phyloP scores from a whole-genome alignment of 257 asterid species.

The Parsonsia alboflavescens region DNA sequence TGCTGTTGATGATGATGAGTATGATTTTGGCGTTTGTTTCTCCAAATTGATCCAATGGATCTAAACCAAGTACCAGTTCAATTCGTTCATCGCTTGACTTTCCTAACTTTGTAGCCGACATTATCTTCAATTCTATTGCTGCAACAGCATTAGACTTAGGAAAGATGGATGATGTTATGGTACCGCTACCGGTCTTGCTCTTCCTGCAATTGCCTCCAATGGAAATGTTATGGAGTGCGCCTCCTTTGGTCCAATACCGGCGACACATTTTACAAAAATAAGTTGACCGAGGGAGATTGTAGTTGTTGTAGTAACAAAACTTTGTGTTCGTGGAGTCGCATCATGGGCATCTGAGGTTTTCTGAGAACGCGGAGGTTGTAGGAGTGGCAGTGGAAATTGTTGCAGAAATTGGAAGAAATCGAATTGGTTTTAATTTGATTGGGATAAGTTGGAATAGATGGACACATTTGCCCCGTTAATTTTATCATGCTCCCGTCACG shows the following conservation, averaged over 20 bases:
- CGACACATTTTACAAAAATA: conserved; percentile 92
- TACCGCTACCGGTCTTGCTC: conserved; percentile 36
- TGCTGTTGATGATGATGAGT: conserved; percentile 24
- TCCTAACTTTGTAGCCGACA: conserved; percentile 28
- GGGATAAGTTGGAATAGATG: too few species aligned
- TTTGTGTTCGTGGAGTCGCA: conserved; percentile 80
- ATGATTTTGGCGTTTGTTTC: conserved; percentile 22
- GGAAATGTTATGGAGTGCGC: conserved; percentile 78
- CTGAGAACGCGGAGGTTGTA: conserved; percentile 29
- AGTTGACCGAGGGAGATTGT: conserved; percentile 86
- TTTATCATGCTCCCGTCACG: too few species aligned
- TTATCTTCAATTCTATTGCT: conserved; percentile 38
- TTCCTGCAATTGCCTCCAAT: conserved; percentile 86
- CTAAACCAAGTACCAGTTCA: conserved; percentile 31
- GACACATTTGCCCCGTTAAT: too few species aligned
- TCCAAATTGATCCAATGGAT: conserved; percentile 31
- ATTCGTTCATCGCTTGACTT: conserved; percentile 35
- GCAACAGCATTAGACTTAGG: conserved; percentile 20
- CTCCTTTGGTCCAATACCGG: conserved; percentile 93
- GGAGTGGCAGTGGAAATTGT: conserved; percentile 17
- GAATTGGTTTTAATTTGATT: too few species aligned
- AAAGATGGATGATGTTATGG: conserved; percentile 19
- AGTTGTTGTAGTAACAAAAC: conserved; percentile 87
- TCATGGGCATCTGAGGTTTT: conserved; percentile 67
- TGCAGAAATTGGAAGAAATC: too few species aligned